Conservation (phyloP, 148 eudicot species). For the Cornus kousa region DNA sequence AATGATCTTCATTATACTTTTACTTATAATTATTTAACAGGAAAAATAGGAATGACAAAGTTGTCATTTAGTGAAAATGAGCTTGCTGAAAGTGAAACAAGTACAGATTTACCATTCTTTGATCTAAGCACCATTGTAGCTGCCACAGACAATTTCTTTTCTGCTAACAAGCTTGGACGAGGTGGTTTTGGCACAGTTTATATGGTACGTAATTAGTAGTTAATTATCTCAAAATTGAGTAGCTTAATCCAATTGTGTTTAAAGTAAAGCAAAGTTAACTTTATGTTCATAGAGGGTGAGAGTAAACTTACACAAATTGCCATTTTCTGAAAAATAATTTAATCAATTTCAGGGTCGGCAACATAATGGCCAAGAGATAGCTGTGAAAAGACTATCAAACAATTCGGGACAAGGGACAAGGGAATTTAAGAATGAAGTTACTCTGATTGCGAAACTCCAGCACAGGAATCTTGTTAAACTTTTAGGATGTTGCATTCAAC, state of each 20-base stretch:
- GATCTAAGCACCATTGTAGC: slow-evolving; percentile 15
- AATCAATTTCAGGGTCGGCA: slow-evolving; percentile 24
- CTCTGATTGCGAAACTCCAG: slow-evolving; percentile 55
- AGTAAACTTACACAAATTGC: neutral
- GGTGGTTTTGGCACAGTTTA: slow-evolving; percentile 36
- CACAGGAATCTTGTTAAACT: slow-evolving; percentile 58
- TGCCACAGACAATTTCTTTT: slow-evolving; percentile 22
- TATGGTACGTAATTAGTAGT: slow-evolving; percentile 16
- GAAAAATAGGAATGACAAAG: neutral
- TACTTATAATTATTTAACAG: neutral
- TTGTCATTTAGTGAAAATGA: slow-evolving; percentile 17
- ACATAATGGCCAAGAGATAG: slow-evolving; percentile 45
- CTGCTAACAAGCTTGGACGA: slow-evolving; percentile 21
- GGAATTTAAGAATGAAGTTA: slow-evolving; percentile 65
- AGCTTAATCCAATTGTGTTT: neutral
- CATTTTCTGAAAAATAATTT: neutral
- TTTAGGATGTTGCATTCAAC: slow-evolving; percentile 48
- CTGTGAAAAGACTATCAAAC: slow-evolving; percentile 48
- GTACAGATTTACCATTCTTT: slow-evolving; percentile 23
- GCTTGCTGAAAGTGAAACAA: slow-evolving; percentile 26
- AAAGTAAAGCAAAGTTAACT: neutral
- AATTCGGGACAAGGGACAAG: slow-evolving; percentile 54
- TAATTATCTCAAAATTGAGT: neutral
- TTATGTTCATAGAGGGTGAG: neutral
- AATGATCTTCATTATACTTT: too few relatives aligned